Percentiles rank a stretch among this genome's conserved stretches.
These are phyloP conservation scores for Setomelanomma holmii DNA, from an alignment of 2,329 filamentous ascomycete species.

Conservation along the genomic window DNA sequence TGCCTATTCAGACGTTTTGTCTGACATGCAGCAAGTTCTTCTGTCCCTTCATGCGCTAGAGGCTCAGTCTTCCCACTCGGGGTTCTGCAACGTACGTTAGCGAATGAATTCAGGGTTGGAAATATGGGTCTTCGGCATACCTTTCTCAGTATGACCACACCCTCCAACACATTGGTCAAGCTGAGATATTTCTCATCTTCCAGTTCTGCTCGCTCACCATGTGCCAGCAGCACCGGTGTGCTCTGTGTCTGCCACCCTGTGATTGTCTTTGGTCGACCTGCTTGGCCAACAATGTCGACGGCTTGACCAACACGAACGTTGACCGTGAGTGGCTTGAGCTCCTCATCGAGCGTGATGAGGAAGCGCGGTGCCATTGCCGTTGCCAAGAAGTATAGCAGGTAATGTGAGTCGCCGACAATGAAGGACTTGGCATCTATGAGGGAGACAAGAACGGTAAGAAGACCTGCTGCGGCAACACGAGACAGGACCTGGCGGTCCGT, in stretches of 20 bases:
- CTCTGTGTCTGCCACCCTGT: conserved; percentile 99
- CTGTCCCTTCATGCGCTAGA: background rate
- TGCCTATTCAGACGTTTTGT: conserved; percentile 19
- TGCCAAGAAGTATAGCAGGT: conserved; percentile 95
- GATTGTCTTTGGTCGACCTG: conserved; percentile 96
- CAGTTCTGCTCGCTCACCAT: conserved; percentile 93
- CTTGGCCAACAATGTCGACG: conserved; percentile 96
- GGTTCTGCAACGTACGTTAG: conserved; percentile 48
- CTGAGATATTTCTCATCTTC: conserved; percentile 98
- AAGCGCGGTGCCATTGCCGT: conserved; percentile 97
- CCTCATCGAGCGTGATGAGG: conserved; percentile 93
- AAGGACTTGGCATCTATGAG: conserved; percentile 96
- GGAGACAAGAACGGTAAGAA: conserved; percentile 88
- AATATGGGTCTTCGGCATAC: no score
- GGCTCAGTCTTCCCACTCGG: conserved; percentile 54
- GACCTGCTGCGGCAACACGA: conserved; percentile 84
- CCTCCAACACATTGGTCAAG: conserved; percentile 89
- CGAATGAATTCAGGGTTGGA: no score
- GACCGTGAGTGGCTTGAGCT: conserved; percentile 90
- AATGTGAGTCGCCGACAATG: conserved; percentile 76
- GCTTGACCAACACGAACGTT: conserved; percentile 98
- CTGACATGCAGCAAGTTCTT: conserved; percentile 10
- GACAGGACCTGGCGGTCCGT: conserved; percentile 96
- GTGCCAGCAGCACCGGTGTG: conserved; percentile 93
- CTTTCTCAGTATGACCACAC: conserved; percentile 95